Evolutionary conservation across 163 green algal species (phyloP).

Genomic region (Picocystis sp.): DNA sequence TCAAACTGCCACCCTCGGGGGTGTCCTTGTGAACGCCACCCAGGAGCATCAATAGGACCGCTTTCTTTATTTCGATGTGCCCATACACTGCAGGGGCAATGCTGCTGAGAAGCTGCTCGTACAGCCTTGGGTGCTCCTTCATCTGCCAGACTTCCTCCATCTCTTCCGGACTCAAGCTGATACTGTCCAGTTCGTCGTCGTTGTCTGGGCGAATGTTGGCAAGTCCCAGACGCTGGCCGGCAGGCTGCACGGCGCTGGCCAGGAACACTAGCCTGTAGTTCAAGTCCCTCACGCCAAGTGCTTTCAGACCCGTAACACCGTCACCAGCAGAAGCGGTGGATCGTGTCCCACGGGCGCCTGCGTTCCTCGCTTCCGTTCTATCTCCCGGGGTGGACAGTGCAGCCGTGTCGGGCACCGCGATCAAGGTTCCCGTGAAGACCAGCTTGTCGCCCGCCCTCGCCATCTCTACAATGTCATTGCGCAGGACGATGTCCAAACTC

Average conservation of each 20-base stretch:
- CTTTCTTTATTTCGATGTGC: conserved; percentile 78
- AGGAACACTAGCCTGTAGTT: conserved; percentile 87
- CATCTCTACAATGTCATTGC: conserved; percentile 75
- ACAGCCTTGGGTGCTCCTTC: conserved; percentile 41
- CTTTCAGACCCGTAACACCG: conserved; percentile 59
- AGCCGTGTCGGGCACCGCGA: conserved; percentile 84
- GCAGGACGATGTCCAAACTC: conserved; percentile 89
- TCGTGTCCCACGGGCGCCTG: background rate
- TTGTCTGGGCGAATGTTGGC: conserved; percentile 68
- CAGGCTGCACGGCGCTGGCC: conserved; percentile 40
- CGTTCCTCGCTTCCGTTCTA: conserved; percentile 9
- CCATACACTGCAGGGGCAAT: conserved; percentile 81
- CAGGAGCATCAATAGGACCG: conserved; percentile 93
- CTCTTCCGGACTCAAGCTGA: conserved; percentile 25
- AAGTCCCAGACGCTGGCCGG: conserved; percentile 30
- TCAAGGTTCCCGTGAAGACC: conserved; percentile 69
- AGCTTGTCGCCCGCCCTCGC: conserved; percentile 84
- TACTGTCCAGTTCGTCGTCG: conserved; percentile 39
- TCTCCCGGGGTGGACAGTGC: conserved; percentile 22
- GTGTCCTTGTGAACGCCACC: conserved; percentile 81
- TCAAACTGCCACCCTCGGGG: conserved; percentile 72
- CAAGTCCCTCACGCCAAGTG: conserved; percentile 70
- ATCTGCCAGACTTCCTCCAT: conserved; percentile 42
- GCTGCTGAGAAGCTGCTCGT: conserved; percentile 50
- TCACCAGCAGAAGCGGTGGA: conserved; percentile 20